Evolutionary conservation across 306 rosid genomes (phyloP).

Genomic region (Vigna radiata): DNA sequence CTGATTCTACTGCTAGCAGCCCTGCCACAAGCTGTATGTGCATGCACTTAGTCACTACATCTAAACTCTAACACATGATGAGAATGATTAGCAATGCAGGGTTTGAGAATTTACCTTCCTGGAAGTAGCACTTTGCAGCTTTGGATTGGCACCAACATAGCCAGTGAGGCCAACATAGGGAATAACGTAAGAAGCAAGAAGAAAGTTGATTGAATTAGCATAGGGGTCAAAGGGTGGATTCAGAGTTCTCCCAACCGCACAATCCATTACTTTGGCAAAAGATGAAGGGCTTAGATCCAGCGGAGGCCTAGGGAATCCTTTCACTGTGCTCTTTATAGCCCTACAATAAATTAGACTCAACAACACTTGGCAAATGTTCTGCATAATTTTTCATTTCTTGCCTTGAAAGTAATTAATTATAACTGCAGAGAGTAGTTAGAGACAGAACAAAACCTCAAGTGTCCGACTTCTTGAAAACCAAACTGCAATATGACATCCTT

Average conservation of each 20-base stretch:
- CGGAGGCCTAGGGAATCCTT: constrained; percentile 80
- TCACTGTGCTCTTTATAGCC: constrained; percentile 64
- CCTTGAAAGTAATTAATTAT: not conserved
- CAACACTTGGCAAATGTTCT: not conserved
- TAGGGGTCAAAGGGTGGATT: constrained; percentile 79
- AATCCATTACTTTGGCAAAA: constrained; percentile 60
- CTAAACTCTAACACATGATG: no score
- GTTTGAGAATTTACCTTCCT: not conserved
- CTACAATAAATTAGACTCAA: constrained; percentile 50
- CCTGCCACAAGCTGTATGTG: constrained; percentile 82
- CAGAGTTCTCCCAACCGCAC: constrained; percentile 58
- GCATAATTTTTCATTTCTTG: not conserved
- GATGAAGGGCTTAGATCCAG: constrained; percentile 61
- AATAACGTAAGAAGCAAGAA: constrained; percentile 73
- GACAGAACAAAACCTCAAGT: constrained; percentile 55
- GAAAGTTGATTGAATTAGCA: constrained; percentile 60
- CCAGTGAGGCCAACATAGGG: constrained; percentile 95
- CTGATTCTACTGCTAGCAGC: constrained; percentile 75
- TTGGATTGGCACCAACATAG: constrained; percentile 75
- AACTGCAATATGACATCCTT: constrained; percentile 61
- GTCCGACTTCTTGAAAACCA: constrained; percentile 76
- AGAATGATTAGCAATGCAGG: not conserved
- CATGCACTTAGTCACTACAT: no score
- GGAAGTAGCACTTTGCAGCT: constrained; percentile 52
- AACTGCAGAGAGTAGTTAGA: not conserved